Base-by-base conservation (phyloP, 2,329 filamentous ascomycete genomes). In the Aspergillus ibericus region DNA sequence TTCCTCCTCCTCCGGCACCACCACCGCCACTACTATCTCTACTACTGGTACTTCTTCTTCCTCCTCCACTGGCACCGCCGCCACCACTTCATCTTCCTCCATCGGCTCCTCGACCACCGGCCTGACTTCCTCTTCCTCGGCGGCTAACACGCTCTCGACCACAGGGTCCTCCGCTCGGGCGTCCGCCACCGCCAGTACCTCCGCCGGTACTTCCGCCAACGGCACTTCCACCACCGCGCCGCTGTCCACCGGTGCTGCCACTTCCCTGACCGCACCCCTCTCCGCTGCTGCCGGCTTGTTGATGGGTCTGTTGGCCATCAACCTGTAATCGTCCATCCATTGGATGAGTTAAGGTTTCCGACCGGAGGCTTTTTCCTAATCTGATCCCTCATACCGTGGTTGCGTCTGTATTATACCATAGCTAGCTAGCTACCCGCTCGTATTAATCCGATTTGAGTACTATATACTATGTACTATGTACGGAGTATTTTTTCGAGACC, bases 241-340 rank as follows among this genome's bases (percentile, higher is more conserved):
- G 10, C 32, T 16, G 4, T 22, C 16, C 12, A 25, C 27, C 29
- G 57, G 54, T 16, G 62, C 55, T 7, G 68, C 51, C 53, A 60
- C 42, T n/a, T 46, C 60, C 16, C 29, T 67, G 27, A 25, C 48
- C 0, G 61, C 60, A 6, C 59, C 62, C 18, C 50, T 66, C 27
- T 59, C 49, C 29, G 57, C 61, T 38, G 58, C 56, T 22, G 56
- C 61, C 25, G 68, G 66, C n/a, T 29, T 70, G 32, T 10, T 68
- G 18, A 62, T 62, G 35, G 69, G 63, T 53, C 61, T 61, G 10
- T 15, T 70, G n/a, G 62, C 65, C 10, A 48, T 60, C 32, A 48
- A 8, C 47, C n/a, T 60, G 44, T 60, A 60, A 40, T 15, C 10
- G 1, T 4, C 15, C 6, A n/a, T n/a, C n/a, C n/a, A n/a, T n/a